Base-by-base conservation (phyloP, 768 basidiomycete genomes). In the Sistotremastrum niveocremeum region DNA sequence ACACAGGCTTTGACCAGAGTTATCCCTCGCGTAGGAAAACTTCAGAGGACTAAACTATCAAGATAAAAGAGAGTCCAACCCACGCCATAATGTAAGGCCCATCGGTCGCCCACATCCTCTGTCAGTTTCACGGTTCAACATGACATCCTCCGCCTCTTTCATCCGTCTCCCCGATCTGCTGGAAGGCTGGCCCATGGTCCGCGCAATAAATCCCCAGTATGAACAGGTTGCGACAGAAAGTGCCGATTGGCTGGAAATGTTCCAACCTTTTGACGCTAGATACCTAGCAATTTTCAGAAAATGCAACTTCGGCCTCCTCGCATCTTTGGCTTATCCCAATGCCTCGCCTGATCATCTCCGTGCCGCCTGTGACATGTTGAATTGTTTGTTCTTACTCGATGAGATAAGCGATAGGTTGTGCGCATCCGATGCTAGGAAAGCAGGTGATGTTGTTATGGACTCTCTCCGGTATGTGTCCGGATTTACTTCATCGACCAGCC, bases 371-470 rank as follows among this genome's bases (percentile, higher is more conserved):
- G 73, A 76, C 47, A 55, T 76, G 42, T 74, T 76, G 70, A 65
- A 70, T 36, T 49, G 74, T 5, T 64, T 72, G 52, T 75, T 71
- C 51, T 47, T 74, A 37, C 62, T 69, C 51, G 75, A 77, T 52
- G 70, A 73, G 52, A 65, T 69, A 49, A 67, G 72, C 5, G 76
- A 77, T 55, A 57, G 64, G 10, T 60, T 60, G 0, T 50, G 60
- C 30, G 59, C 52, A 0, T 34, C 54, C 0, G 62, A 52, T 4
- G 70, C 63, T 6, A 60, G 57, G 2, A 33, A 52, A 3, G 54
- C 61, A 34, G 63, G 58, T 0, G 54, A 61, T n/a, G 56, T 65
- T 7, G 59, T 68, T 11, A 64, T 69, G 50, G 64, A 70, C 47
- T 67, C 65, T 1, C 47, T 74, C 31, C 20, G 20, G 20, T 20